phyloP scores from a whole-genome alignment of 495 filamentous ascomycete genomes.

The Aspergillus affinis region DNA sequence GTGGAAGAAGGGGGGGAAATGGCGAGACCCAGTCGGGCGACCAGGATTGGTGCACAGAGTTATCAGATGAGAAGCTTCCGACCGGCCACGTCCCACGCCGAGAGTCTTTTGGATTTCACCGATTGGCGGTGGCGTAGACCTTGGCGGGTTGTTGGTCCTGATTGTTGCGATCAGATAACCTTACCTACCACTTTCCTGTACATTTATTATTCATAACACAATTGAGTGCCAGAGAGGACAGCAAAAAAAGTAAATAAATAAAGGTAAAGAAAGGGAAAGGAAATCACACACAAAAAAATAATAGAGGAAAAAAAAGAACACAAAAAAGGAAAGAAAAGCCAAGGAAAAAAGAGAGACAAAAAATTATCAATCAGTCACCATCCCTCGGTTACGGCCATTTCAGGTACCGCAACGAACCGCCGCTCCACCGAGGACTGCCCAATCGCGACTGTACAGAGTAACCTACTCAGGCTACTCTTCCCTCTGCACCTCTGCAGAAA shows the following conservation, averaged over 20 bases:
- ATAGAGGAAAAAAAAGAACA: no score
- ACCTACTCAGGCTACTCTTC: no score
- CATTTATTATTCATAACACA: no score
- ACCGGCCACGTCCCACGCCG: conserved; percentile 10
- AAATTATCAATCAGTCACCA: conserved; percentile 6
- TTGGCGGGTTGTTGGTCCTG: conserved; percentile 3
- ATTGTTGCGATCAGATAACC: neutral
- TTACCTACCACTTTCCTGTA: no score
- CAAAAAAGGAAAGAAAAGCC: neutral
- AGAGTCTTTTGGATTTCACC: neutral
- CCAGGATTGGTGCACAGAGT: conserved; percentile 10
- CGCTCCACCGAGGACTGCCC: neutral
- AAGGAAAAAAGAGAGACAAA: neutral
- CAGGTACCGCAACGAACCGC: neutral
- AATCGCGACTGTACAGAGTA: neutral
- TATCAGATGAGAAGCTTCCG: conserved; percentile 16
- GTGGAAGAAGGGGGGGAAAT: neutral
- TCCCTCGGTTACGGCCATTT: neutral
- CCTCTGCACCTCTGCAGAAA: neutral
- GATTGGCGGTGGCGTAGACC: neutral
- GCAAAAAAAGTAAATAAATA: no score
- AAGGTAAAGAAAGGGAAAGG: no score
- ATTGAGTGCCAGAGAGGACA: no score
- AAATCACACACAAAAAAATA: neutral
- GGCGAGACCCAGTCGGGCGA: neutral